phyloP scores from a whole-genome alignment of 2,329 filamentous ascomycete genomes.

The Fusarium verrucosum region DNA sequence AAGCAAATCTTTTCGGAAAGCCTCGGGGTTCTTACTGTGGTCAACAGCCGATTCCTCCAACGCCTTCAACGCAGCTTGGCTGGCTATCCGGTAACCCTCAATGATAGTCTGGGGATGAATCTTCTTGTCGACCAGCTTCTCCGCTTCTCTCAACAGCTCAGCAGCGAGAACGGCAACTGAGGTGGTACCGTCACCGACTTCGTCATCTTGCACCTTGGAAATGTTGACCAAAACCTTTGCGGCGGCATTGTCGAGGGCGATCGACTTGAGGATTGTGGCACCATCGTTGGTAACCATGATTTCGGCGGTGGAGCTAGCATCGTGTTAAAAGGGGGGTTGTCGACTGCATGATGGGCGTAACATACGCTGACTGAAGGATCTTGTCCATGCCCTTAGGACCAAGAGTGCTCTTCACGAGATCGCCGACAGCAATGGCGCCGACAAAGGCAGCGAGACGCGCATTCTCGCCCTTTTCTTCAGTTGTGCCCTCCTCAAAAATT shows the following conservation, averaged over 20 bases:
- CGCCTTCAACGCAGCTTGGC: constrained; percentile 83
- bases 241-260: constrained; percentile 97
- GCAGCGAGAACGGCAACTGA: constrained; percentile 97
- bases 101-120: constrained; percentile 99
- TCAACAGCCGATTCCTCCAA: constrained; percentile 87
- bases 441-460: constrained; percentile 98
- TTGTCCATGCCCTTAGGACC: constrained; percentile 99
- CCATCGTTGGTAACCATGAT: constrained; percentile 99
- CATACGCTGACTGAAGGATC: constrained; percentile 93
- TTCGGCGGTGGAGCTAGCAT: constrained; percentile 83
- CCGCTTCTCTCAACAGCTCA: constrained; percentile 93
- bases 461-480: constrained; percentile 99
- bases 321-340: constrained; percentile 35
- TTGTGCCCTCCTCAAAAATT: constrained; percentile 97
- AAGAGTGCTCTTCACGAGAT: constrained; percentile 95
- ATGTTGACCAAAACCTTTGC: constrained; percentile 99
- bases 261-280: constrained; percentile 97
- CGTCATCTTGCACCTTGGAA: constrained; percentile 98
- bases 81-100: constrained; percentile 98
- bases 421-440: constrained; percentile 95
- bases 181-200: constrained; percentile 97
- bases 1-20: constrained; percentile 88
- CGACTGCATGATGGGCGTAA: constrained; percentile 42
- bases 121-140: constrained; percentile 97
- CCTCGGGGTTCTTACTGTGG: constrained; percentile 82